These are phyloP conservation scores for Kwoniella sp. DNA, from an alignment of 768 basidiomycete genomes.

Conservation along the genomic window DNA sequence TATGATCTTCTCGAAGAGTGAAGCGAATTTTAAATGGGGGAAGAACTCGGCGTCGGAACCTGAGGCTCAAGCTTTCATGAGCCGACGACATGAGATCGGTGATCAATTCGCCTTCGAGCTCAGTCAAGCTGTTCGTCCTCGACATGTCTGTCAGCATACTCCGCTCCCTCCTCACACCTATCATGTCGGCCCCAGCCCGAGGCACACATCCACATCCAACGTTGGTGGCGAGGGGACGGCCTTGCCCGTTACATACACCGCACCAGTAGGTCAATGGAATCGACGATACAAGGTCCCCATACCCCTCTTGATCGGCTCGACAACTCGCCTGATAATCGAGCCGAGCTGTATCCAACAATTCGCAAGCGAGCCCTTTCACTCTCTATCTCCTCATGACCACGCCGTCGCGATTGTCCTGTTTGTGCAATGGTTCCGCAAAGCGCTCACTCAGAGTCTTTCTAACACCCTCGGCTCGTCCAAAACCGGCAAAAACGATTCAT, in stretches of 20 bases:
- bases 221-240: too few relatives aligned
- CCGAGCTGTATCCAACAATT: neutral
- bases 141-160: constrained; percentile 3
- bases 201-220: too few relatives aligned
- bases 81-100: neutral
- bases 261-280: neutral
- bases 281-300: neutral
- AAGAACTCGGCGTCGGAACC: too few relatives aligned
- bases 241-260: neutral
- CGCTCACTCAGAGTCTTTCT: neutral
- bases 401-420: neutral
- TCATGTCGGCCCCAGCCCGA: too few relatives aligned
- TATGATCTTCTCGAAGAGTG: neutral
- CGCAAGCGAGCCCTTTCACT: neutral
- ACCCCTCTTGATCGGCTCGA: neutral
- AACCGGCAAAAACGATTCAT: too few relatives aligned
- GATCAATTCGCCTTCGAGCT: neutral
- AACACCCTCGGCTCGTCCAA: too few relatives aligned
- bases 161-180: neutral
- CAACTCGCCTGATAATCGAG: neutral
- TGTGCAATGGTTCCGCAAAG: neutral
- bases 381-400: too few relatives aligned
- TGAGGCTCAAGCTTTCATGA: too few relatives aligned
- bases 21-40: too few relatives aligned
- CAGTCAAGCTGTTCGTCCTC: neutral